These are phyloP conservation scores for Eucalyptus regnans DNA, from an alignment of 345 rosid species.

Conservation along the genomic window DNA sequence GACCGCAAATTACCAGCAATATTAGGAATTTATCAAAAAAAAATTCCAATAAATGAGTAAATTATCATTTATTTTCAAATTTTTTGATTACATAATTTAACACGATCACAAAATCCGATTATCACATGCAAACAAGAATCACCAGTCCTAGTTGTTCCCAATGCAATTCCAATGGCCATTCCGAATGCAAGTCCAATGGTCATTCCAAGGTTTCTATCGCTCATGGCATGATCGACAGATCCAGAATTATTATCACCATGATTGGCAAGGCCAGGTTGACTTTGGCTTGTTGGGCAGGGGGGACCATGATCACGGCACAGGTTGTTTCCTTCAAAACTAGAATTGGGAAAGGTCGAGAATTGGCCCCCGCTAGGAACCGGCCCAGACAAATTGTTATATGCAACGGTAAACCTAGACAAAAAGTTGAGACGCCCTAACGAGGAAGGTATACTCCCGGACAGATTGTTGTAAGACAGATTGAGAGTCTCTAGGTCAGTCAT, in stretches of 20 bases:
- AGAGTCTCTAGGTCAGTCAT: neutral
- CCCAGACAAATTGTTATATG: neutral
- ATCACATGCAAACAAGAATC: neutral
- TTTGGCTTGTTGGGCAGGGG: conserved; percentile 7
- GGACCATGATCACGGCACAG: conserved; percentile 56
- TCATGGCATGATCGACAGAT: neutral
- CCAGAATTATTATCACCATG: neutral
- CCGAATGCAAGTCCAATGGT: neutral
- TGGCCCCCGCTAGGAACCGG: neutral
- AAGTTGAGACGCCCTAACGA: neutral
- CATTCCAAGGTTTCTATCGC: neutral
- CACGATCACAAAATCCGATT: neutral
- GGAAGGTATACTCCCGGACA: neutral
- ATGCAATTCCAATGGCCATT: neutral
- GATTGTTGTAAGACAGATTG: neutral
- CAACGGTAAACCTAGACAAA: neutral
- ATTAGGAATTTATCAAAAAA: too few relatives aligned
- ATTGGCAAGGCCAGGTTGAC: neutral
- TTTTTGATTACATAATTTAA: neutral
- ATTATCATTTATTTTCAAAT: neutral
- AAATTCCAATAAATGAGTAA: neutral
- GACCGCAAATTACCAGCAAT: neutral
- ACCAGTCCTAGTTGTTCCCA: neutral
- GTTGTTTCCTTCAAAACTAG: neutral
- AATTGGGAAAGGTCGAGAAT: neutral